These are phyloP conservation scores for Benincasa hispida DNA, from an alignment of 306 rosid genomes.

Conservation along the genomic window DNA sequence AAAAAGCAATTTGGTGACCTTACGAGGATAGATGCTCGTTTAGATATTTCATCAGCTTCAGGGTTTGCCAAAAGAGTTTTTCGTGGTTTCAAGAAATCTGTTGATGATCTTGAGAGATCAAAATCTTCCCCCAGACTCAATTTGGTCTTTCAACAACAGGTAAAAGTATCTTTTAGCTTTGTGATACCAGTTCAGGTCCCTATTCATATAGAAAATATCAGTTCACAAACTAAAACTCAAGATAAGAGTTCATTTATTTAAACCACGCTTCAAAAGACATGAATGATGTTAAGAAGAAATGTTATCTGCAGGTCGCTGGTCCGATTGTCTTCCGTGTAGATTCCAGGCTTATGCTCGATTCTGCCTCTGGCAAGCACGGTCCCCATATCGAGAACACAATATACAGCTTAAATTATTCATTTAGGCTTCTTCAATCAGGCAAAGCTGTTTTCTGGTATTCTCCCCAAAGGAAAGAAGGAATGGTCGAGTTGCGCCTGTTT, in stretches of 20 bases:
- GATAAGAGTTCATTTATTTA: not conserved
- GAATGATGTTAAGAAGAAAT: not conserved
- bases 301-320: constrained; percentile 43
- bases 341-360: constrained; percentile 39
- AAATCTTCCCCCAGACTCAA: constrained; percentile 59
- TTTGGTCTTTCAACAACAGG: constrained; percentile 89
- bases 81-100: constrained; percentile 35
- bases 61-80: constrained; percentile 46
- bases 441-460: constrained; percentile 90
- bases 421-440: constrained; percentile 46
- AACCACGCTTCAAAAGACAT: not conserved
- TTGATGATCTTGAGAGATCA: constrained; percentile 21
- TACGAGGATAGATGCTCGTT: constrained; percentile 71
- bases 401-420: constrained; percentile 69
- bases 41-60: constrained; percentile 66
- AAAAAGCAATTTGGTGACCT: constrained; percentile 41
- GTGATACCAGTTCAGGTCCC: not conserved
- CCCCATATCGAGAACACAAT: constrained; percentile 61
- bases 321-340: constrained; percentile 64
- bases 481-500: constrained; percentile 66
- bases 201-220: not conserved
- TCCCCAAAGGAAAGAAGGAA: constrained; percentile 79
- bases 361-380: constrained; percentile 27
- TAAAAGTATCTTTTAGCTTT: not conserved
- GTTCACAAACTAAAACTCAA: not conserved